Conservation (phyloP, 2,329 filamentous ascomycete species). For the Tolypocladium amazonense region DNA sequence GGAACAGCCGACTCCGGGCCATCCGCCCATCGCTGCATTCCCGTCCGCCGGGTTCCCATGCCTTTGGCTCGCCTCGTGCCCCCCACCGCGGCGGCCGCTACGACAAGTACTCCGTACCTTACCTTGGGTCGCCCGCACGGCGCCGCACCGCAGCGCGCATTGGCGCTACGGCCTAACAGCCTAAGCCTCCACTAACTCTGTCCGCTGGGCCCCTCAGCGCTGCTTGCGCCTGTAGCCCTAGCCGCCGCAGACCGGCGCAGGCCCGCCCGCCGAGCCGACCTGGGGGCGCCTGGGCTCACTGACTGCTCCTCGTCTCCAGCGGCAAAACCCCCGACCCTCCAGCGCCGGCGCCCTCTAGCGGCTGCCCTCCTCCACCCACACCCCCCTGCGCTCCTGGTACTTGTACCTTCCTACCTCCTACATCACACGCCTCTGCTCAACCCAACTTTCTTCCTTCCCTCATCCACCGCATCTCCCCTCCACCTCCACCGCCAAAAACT, state of each 20-base stretch:
- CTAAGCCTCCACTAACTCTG: neutral
- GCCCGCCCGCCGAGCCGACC: neutral
- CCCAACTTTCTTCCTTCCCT: slow-evolving; percentile 7
- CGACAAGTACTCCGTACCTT: neutral
- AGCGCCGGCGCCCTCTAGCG: slow-evolving; percentile 5
- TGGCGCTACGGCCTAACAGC: neutral
- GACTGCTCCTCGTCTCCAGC: neutral
- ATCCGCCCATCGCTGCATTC: slow-evolving; percentile 26
- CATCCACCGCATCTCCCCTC: slow-evolving; percentile 7
- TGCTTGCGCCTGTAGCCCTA: neutral
- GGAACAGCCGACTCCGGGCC: slow-evolving; percentile 27
- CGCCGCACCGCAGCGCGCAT: neutral
- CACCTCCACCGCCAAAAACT: slow-evolving; percentile 1
- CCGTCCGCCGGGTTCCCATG: slow-evolving; percentile 14
- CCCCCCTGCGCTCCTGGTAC: slow-evolving; percentile 1
- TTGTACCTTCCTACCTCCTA: slow-evolving; percentile 1
- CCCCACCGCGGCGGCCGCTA: neutral
- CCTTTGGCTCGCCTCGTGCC: slow-evolving; percentile 1
- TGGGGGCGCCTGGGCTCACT: neutral
- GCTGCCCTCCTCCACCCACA: neutral
- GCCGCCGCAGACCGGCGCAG: neutral
- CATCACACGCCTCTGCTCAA: slow-evolving; percentile 2
- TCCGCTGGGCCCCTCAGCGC: neutral
- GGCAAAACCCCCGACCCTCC: slow-evolving; percentile 10
- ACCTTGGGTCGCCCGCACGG: neutral